Base-by-base conservation (phyloP, 1,284 basidiomycete species). In the Coniferiporia weirii region DNA sequence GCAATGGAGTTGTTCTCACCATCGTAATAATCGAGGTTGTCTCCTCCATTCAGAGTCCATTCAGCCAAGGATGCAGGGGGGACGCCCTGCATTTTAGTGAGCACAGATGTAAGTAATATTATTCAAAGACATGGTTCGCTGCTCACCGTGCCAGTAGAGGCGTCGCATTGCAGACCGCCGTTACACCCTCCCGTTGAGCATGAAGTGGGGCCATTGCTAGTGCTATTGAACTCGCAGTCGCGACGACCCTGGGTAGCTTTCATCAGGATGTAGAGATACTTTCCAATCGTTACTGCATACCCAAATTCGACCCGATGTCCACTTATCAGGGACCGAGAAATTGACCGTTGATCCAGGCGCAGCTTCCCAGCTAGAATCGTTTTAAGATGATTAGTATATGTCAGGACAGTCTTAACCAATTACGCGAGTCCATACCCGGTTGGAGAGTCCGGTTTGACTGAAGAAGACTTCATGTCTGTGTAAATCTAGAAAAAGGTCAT, bases 51-150 rank as follows among this genome's bases (percentile, higher is more conserved):
- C 6, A 86, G 70, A 13, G 80, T 85, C 68, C 75, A 85, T 64
- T 85, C 82, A 4, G 82, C 83, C 17, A 85, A 70, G 12, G 78
- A 77, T 4, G 79, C 83, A 54, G 84, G 84, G 35, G 84, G 82
- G 9, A 84, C 78, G 62, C 84, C 81, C 78, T 73, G 32, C 10
- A 57, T 53, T 35, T 35, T 36, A 54, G n/a, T 2, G 10, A 3
- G 40, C 4, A 17, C 22, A 5, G 17, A 34, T 15, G 52, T 54
- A 27, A 27, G 27, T 27, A 27, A 27, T 27, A 27, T 27, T 27
- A 27, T 27, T 27, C 5, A 27, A 5, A 27, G 27, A 3, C 27
- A 27, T 5, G 27, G 5, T 27, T 27, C 27, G 2, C 5, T 19
- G 34, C 60, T 38, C 49, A 60, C 59, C 13, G 59, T 60, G 8